Base-by-base conservation (phyloP, 306 rosid species). In the Prunus padus region DNA sequence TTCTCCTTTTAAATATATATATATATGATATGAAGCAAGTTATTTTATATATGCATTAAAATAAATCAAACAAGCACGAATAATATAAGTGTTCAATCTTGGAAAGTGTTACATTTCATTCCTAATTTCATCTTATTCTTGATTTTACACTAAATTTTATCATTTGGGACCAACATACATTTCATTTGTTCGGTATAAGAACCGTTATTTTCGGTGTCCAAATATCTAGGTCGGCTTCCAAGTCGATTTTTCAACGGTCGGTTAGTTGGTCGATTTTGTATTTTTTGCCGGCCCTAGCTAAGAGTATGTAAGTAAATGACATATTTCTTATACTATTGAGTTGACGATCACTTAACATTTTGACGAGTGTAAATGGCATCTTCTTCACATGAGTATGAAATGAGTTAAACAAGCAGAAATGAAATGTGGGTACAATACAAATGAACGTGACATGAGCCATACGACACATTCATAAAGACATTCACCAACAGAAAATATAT, bases 181-280 rank as follows among this genome's bases (percentile, higher is more conserved):
- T 37, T 37, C 0, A 6, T 5, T 37, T 37, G 7, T 37, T 37
- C 9, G 7, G 2, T 37, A 37, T 37, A 37, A 37, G 7, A 37
- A 37, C 7, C 0, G 2, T 37, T 0, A 37, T 0, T 37, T 37
- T 37, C 0, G 2, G 2, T 37, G 42, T 0, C 2, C 2, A 37
- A 6, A 37, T 37, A 7, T 37, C 10, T 37, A 2, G 42, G 0
- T 37, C 2, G 9, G 9, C 42, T 7, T 37, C 2, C 10, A 2
- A 37, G 2, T 37, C 0, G 2, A 9, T 37, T 37, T 37, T 37
- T 37, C 42, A 37, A 37, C 2, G 9, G 0, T 37, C 42, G 6
- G 0, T 37, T 37, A 6, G 8, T 37, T 0, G 8, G 42, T 37
- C 9, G 0, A 37, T 7, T 37, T 33, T 33, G 8, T 37, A 37